phyloP scores from a whole-genome alignment of 345 rosid species.

The Boechera stricta region DNA sequence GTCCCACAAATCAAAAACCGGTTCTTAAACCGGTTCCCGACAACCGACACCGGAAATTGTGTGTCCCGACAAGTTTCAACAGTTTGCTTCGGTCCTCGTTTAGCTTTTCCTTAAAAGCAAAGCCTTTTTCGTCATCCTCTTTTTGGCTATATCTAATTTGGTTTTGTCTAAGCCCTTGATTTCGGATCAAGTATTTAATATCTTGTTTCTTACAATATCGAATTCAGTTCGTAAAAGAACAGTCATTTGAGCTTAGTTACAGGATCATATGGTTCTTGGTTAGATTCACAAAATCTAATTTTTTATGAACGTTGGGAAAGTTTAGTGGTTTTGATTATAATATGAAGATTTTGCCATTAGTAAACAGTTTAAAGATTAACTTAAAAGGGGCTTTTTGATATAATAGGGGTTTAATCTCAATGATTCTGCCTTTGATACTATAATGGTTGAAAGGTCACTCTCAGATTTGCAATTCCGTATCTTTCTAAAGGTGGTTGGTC shows the following conservation, averaged over 20 bases:
- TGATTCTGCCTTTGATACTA: slow-evolving; percentile 29
- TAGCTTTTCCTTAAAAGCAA: slow-evolving; percentile 60
- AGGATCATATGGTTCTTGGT: neutral
- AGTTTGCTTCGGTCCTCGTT: slow-evolving; percentile 38
- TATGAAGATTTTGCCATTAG: slow-evolving; percentile 32
- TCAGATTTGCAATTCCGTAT: slow-evolving; percentile 60
- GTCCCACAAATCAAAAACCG: neutral
- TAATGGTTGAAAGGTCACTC: slow-evolving; percentile 66
- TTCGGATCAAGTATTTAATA: neutral
- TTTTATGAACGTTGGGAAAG: neutral
- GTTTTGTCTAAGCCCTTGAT: neutral
- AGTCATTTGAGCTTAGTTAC: neutral
- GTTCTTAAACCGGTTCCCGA: slow-evolving; percentile 29
- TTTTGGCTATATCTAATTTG: slow-evolving; percentile 39
- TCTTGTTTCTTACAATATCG: neutral
- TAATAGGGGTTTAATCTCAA: slow-evolving; percentile 20
- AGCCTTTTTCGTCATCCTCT: slow-evolving; percentile 34
- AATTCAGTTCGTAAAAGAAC: neutral
- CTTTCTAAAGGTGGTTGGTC: slow-evolving; percentile 69
- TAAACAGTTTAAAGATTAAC: slow-evolving; percentile 28
- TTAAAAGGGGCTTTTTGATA: neutral
- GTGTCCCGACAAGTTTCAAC: slow-evolving; percentile 47
- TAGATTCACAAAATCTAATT: slow-evolving; percentile 1
- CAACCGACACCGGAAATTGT: slow-evolving; percentile 50
- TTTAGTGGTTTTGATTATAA: neutral